phyloP scores from a whole-genome alignment of 768 basidiomycete species.

The Chalciporus chontae region DNA sequence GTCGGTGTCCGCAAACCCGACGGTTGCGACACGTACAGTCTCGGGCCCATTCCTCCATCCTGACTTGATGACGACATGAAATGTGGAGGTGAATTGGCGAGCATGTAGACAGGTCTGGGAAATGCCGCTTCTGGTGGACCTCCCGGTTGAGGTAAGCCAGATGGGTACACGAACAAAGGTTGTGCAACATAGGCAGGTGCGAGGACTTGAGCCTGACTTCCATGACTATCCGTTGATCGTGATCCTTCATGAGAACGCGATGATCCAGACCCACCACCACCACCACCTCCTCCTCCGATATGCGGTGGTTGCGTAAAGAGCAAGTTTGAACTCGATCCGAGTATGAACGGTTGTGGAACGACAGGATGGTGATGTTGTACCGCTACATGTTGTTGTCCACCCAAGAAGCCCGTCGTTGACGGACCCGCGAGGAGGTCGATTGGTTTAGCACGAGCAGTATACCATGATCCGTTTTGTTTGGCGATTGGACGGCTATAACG shows the following conservation, averaged over 20 bases:
- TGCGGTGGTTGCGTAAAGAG: conserved; percentile 24
- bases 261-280: conserved; percentile 16
- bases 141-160: conserved; percentile 29
- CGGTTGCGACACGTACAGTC: conserved; percentile 24
- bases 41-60: conserved; percentile 8
- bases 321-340: conserved; percentile 30
- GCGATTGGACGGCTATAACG: conserved; percentile 27
- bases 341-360: conserved; percentile 27
- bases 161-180: conserved; percentile 28
- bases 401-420: conserved; percentile 29
- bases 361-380: conserved; percentile 1
- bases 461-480: conserved; percentile 29
- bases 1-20: conserved; percentile 26
- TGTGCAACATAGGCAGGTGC: conserved; percentile 30
- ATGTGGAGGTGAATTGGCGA: conserved; percentile 24
- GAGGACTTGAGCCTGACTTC: conserved; percentile 23
- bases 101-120: conserved; percentile 29
- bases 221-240: conserved; percentile 31
- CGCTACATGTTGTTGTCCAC: conserved; percentile 12
- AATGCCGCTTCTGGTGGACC: conserved; percentile 20
- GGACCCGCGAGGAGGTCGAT: conserved; percentile 32
- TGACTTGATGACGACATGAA: conserved; percentile 21
- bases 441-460: conserved; percentile 24
- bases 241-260: conserved; percentile 31
- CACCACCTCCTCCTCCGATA: conserved; percentile 6